A percentile compares a stretch with the other conserved stretches of the same genome.
Evolutionary conservation across 2,329 filamentous ascomycete species (phyloP).

Genomic region (Sarocladium kiliense): DNA sequence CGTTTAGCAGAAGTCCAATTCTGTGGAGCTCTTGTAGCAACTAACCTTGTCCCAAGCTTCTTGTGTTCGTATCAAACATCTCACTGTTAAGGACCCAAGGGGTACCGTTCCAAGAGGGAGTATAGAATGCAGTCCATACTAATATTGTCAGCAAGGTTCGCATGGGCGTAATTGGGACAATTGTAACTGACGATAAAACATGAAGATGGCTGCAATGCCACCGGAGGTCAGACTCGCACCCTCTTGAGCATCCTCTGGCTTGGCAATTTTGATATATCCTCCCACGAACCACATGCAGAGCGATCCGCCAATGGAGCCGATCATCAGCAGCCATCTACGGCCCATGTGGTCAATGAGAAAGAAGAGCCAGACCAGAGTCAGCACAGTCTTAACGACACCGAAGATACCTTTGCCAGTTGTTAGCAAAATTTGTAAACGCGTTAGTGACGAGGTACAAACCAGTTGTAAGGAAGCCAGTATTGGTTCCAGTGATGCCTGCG

Average conservation of each 20-base stretch:
- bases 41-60: constrained; percentile 54
- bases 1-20: too few relatives aligned
- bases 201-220: constrained; percentile 55
- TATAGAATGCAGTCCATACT: constrained; percentile 58
- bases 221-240: constrained; percentile 28
- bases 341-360: constrained; percentile 54
- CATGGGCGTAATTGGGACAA: neutral
- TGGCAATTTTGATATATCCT: constrained; percentile 45
- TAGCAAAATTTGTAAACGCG: neutral
- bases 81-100: constrained; percentile 74
- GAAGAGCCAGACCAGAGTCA: constrained; percentile 60
- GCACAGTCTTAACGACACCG: constrained; percentile 59
- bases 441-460: constrained; percentile 19
- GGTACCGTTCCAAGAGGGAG: constrained; percentile 66
- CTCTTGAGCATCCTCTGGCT: constrained; percentile 22
- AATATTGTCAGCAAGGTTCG: neutral
- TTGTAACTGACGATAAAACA: constrained; percentile 58
- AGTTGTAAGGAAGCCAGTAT: constrained; percentile 47
- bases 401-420: constrained; percentile 41
- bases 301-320: constrained; percentile 53
- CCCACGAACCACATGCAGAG: constrained; percentile 58
- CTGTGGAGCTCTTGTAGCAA: too few relatives aligned
- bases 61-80: constrained; percentile 64
- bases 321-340: constrained; percentile 48
- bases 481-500: constrained; percentile 30